Percentiles rank a stretch among this genome's conserved stretches.
Evolutionary conservation across 164 flowering plant species (phyloP).

Genomic region (Magnolia sinica): DNA sequence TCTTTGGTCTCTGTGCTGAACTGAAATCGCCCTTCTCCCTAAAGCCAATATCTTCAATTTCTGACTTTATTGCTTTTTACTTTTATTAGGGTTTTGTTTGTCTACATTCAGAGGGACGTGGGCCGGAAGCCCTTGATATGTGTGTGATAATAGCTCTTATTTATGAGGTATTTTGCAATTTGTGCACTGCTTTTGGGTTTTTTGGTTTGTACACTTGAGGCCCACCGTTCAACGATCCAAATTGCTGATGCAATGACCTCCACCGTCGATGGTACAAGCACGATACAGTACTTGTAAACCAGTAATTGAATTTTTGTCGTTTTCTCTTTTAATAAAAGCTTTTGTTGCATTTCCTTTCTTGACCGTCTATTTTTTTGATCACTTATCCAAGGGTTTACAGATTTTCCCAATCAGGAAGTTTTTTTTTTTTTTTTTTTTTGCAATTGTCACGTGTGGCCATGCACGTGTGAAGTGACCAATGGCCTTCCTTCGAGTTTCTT

Average conservation of each 20-base stretch:
- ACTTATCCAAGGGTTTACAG: too few relatives aligned
- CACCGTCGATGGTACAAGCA: neutral
- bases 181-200: too few relatives aligned
- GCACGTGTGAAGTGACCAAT: too few relatives aligned
- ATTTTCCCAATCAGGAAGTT: too few relatives aligned
- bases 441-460: too few relatives aligned
- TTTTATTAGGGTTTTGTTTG: slow-evolving; percentile 13
- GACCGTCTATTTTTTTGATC: too few relatives aligned
- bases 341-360: too few relatives aligned
- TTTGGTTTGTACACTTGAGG: too few relatives aligned
- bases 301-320: too few relatives aligned
- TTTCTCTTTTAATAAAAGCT: neutral
- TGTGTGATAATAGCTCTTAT: neutral
- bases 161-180: neutral
- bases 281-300: neutral
- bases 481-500: too few relatives aligned
- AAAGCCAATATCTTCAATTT: slow-evolving; percentile 5
- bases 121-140: neutral
- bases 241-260: neutral
- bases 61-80: slow-evolving; percentile 16
- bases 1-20: neutral
- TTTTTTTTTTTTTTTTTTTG: too few relatives aligned
- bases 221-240: neutral
- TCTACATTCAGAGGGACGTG: slow-evolving; percentile 8
- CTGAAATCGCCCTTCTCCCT: slow-evolving; percentile 7